Base-by-base conservation (phyloP, 129 eudicot species). In the Artemisia tridentata region DNA sequence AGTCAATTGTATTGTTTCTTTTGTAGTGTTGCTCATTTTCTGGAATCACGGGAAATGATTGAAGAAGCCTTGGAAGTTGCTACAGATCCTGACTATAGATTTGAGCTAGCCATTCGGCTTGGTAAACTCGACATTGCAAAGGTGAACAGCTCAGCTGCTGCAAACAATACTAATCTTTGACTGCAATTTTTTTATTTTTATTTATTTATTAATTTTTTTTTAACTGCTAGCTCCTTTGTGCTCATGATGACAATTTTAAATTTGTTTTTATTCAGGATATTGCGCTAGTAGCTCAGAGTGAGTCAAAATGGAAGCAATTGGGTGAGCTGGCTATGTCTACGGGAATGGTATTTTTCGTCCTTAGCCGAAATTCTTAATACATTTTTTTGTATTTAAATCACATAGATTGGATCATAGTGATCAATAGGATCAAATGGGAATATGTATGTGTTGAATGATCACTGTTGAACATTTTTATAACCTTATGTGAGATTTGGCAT, bases 301-400 rank as follows among this genome's bases (percentile, higher is more conserved):
- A 89, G 79, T 83, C 98, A 65, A 92, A 92, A 75, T 92, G 98
- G 98, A 92, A 92, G 81, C 98, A 92, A 68, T 80, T 92, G 92
- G 98, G 98, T 65, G 98, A 92, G 85, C 81, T 92, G 69, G 98
- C 98, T 65, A 86, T 92, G 98, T 92, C 98, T 61, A 68, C 85
- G 16, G 98, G 98, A 80, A 89, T 75, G 98, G 98, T 92, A 80
- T 20, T 8, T 23, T 27, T 14, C 15, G 12, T 57, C 23, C 31
- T 13, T 11, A 4, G 68, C 9, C 10, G 34, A 75, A 41, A 20
- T 75, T 75, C 4, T 66, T 46, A 8, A 17, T 31, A 45, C 34
- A 10, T 23, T 45, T 45, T 7, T 46, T 29, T 65, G 18, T 43
- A 15, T 52, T 38, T 53, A 21, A 65, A 55, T 52, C 49, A 65